These are phyloP conservation scores for Emericellopsis atlantica DNA, from an alignment of 2,329 filamentous ascomycete genomes.

Conservation along the genomic window DNA sequence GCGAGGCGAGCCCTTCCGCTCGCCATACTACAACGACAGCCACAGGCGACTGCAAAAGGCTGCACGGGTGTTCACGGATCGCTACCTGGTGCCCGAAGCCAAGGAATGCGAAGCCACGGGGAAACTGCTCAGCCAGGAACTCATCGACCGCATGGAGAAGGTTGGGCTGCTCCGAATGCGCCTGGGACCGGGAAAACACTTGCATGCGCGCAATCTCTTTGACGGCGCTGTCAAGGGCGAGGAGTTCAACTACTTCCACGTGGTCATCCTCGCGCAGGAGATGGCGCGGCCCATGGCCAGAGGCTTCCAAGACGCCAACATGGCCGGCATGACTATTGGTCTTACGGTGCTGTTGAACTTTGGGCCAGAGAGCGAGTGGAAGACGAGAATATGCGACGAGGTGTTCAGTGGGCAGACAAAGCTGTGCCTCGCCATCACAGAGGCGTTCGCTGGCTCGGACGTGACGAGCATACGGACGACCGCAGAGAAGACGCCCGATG, in stretches of 20 bases:
- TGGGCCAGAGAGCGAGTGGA: conserved; percentile 53
- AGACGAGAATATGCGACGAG: conserved; percentile 55
- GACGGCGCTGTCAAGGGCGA: conserved; percentile 60
- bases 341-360: conserved; percentile 72
- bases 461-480: conserved; percentile 72
- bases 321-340: conserved; percentile 77
- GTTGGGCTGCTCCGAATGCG: conserved; percentile 69
- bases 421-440: conserved; percentile 78
- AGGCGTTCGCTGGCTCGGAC: conserved; percentile 73
- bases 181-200: conserved; percentile 69
- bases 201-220: conserved; percentile 57
- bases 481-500: conserved; percentile 62
- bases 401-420: conserved; percentile 74
- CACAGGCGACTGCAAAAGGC: conserved; percentile 58
- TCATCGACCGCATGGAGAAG: conserved; percentile 70
- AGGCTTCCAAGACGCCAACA: conserved; percentile 78
- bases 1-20: conserved; percentile 55
- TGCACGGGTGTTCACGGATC: conserved; percentile 61
- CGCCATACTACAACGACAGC: conserved; percentile 68
- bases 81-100: conserved; percentile 60
- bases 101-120: conserved; percentile 64
- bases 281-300: conserved; percentile 56
- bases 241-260: conserved; percentile 82
- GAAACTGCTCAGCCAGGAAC: conserved; percentile 54
- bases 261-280: conserved; percentile 66